These are phyloP conservation scores for Leccinum pachyderme DNA, from an alignment of 1,284 basidiomycete species.

Conservation along the genomic window DNA sequence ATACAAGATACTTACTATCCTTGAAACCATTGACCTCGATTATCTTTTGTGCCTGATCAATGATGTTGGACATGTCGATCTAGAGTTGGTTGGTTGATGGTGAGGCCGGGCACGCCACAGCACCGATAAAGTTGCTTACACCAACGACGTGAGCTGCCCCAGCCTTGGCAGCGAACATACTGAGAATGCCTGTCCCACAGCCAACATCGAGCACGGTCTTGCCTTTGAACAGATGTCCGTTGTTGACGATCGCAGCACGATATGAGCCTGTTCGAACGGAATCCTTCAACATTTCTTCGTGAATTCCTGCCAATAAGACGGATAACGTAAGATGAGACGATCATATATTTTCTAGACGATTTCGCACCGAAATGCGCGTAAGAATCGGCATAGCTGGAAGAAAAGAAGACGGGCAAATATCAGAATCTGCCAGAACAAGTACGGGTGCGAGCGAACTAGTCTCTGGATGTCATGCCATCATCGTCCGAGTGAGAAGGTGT, in stretches of 20 bases:
- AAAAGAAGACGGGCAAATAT: conserved; percentile 32
- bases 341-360: conserved; percentile 1
- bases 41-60: conserved; percentile 98
- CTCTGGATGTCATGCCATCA: conserved; percentile 69
- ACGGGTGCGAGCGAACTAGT: conserved; percentile 65
- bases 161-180: conserved; percentile 98
- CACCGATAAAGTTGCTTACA: conserved; percentile 44
- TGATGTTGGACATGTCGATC: conserved; percentile 99
- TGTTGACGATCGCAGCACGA: conserved; percentile 93
- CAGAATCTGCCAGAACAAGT: conserved; percentile 27
- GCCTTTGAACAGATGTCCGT: conserved; percentile 93
- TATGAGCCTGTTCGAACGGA: conserved; percentile 94
- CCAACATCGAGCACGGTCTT: conserved; percentile 98
- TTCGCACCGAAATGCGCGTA: conserved; percentile 90
- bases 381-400: conserved; percentile 78
- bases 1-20: conserved; percentile 67
- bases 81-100: conserved; percentile 31
- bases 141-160: conserved; percentile 96
- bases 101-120: conserved; percentile 1
- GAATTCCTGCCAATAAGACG: conserved; percentile 64
- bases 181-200: conserved; percentile 97
- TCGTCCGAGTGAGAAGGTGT: conserved; percentile 40
- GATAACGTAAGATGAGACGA: conserved; percentile 5
- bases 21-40: conserved; percentile 95
- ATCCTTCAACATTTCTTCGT: conserved; percentile 99